phyloP scores from a whole-genome alignment of 2,329 filamentous ascomycete genomes.

The Xylaria sp. region DNA sequence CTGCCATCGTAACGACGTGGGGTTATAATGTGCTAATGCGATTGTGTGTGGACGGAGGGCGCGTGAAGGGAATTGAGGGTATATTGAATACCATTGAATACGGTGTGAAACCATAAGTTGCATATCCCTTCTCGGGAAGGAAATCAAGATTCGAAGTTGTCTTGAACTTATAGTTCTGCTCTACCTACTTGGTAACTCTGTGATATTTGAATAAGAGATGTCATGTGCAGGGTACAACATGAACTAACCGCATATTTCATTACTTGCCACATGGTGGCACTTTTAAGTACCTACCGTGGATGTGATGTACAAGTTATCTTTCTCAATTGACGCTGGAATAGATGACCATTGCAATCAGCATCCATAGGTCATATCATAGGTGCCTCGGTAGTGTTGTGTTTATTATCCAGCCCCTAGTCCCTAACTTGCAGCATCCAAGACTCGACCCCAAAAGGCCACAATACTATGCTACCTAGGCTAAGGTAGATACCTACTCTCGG shows the following conservation, averaged over 20 bases:
- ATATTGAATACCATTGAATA: background rate
- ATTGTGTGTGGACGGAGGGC: background rate
- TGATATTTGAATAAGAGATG: too few species aligned
- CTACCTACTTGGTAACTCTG: background rate
- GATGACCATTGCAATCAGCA: background rate
- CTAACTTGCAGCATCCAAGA: background rate
- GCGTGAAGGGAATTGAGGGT: background rate
- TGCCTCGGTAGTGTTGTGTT: too few species aligned
- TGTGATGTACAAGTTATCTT: background rate
- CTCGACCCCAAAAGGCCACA: constrained; percentile 2
- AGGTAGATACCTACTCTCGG: background rate
- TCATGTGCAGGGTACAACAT: too few species aligned
- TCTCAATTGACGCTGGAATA: background rate
- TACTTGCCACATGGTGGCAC: too few species aligned
- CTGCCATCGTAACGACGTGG: background rate
- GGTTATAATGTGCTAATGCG: constrained; percentile 7
- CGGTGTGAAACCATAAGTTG: background rate
- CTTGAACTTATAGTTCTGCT: background rate
- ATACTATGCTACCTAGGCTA: background rate
- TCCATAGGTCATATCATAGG: background rate
- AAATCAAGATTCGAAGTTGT: background rate
- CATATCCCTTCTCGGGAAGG: background rate
- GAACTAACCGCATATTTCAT: too few species aligned
- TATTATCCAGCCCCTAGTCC: background rate
- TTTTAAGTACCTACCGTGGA: background rate